Evolutionary conservation across 208 protist species (phyloP).

Genomic region (Leishmania martiniquensis): DNA sequence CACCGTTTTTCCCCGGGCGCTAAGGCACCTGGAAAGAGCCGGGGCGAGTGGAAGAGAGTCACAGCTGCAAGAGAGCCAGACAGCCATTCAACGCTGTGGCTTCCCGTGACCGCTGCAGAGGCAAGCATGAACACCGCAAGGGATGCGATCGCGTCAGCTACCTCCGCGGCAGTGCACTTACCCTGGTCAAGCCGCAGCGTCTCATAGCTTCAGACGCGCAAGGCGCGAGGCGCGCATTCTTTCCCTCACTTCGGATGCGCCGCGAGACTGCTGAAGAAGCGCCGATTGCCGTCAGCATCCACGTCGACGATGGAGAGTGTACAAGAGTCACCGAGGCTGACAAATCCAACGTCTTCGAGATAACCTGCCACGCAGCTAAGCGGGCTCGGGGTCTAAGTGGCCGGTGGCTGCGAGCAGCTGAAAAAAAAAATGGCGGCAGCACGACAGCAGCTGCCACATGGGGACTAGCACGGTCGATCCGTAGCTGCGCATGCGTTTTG

Average conservation of each 20-base stretch:
- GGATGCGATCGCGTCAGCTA: neutral
- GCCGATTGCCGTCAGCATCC: neutral
- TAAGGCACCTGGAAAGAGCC: neutral
- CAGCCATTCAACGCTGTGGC: neutral
- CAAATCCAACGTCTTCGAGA: neutral
- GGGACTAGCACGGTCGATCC: neutral
- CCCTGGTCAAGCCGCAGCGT: neutral
- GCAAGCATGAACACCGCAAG: neutral
- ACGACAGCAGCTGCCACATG: neutral
- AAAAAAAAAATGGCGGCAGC: neutral
- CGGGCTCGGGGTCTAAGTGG: neutral
- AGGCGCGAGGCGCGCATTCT: too few relatives aligned
- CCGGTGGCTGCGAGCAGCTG: neutral
- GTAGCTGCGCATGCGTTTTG: neutral
- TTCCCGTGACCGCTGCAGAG: neutral
- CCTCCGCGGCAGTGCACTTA: neutral
- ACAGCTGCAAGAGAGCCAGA: neutral
- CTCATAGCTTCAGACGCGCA: neutral
- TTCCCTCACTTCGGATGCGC: neutral
- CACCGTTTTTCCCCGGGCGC: neutral
- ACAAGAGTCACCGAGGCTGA: neutral
- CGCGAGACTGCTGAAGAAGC: neutral
- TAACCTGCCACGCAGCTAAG: neutral
- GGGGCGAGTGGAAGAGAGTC: neutral
- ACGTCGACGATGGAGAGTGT: neutral